phyloP scores from a whole-genome alignment of 768 basidiomycete genomes.

The Kwoniella heveanensis region DNA sequence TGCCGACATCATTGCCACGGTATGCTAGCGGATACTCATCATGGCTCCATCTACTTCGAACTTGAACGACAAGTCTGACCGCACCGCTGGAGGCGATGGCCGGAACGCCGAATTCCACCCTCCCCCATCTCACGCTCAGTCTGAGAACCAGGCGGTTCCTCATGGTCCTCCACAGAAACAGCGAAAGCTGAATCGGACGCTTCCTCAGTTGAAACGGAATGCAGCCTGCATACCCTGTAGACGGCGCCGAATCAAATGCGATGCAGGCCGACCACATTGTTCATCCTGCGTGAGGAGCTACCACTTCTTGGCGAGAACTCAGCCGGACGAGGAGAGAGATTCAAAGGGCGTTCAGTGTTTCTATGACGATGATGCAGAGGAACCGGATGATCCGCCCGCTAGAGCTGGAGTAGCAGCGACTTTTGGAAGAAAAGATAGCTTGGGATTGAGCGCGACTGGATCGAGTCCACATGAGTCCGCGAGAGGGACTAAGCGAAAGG shows the following conservation, averaged over 20 bases:
- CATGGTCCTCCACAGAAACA: slow-evolving; percentile 12
- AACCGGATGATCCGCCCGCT: slow-evolving; percentile 54
- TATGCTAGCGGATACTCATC: background rate
- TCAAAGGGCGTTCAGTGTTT: slow-evolving; percentile 34
- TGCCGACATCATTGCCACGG: background rate
- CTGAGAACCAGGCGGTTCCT: background rate
- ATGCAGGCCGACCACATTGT: slow-evolving; percentile 34
- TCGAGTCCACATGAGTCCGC: background rate
- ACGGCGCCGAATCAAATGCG: slow-evolving; percentile 32
- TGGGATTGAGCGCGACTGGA: background rate
- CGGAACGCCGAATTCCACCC: background rate
- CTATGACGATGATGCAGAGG: slow-evolving; percentile 36
- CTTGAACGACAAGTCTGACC: background rate
- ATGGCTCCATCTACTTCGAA: slow-evolving; percentile 4
- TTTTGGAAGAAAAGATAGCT: background rate
- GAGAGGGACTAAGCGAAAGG: slow-evolving; percentile 14
- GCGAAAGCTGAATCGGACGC: slow-evolving; percentile 25
- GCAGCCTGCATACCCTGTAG: slow-evolving; percentile 34
- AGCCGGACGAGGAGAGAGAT: slow-evolving; percentile 39
- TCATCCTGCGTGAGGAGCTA: slow-evolving; percentile 28
- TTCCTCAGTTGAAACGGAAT: slow-evolving; percentile 31
- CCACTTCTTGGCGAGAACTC: slow-evolving; percentile 30
- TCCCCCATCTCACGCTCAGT: background rate
- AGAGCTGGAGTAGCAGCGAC: slow-evolving; percentile 39
- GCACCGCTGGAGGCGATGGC: background rate